Percentiles rank a stretch among this genome's conserved stretches.
Conservation (phyloP, 495 filamentous ascomycete species). For the Penicillium cataractarum region DNA sequence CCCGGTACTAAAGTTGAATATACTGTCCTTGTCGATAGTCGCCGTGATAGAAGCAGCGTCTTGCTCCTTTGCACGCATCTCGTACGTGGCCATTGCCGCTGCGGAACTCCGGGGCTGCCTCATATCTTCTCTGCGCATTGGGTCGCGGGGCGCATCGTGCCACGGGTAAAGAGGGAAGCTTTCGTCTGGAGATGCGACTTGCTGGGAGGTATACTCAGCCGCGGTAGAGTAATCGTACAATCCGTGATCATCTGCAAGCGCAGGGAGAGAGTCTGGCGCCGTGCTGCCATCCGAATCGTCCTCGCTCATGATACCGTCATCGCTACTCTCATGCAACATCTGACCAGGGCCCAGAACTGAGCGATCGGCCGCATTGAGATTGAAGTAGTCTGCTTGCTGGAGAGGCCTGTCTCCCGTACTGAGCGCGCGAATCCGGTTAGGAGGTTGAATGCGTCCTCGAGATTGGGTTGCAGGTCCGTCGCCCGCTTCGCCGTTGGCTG, state of each 20-base stretch:
- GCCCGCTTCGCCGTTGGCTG: conserved; percentile 45
- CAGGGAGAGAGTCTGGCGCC: conserved; percentile 36
- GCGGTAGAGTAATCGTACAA: conserved; percentile 32
- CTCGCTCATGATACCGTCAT: conserved; percentile 39
- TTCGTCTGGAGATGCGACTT: conserved; percentile 23
- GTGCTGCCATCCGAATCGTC: conserved; percentile 22
- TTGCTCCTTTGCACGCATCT: conserved; percentile 45
- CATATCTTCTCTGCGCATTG: conserved; percentile 34
- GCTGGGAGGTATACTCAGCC: conserved; percentile 30
- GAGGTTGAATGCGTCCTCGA: conserved; percentile 23
- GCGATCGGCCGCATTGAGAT: conserved; percentile 28
- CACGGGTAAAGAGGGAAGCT: conserved; percentile 44
- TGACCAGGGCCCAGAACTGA: conserved; percentile 51
- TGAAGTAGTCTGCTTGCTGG: conserved; percentile 48
- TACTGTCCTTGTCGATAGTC: conserved; percentile 65
- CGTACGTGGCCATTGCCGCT: conserved; percentile 50
- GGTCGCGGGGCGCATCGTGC: conserved; percentile 43
- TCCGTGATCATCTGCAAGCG: conserved; percentile 33
- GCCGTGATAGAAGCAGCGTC: conserved; percentile 64
- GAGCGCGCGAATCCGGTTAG: conserved; percentile 45
- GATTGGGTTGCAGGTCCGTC: conserved; percentile 31
- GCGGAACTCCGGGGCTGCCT: conserved; percentile 50
- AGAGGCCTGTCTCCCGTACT: conserved; percentile 51
- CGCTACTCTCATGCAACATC: conserved; percentile 50
- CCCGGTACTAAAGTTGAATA: conserved; percentile 57